Evolutionary conservation across 306 rosid species (phyloP), one percentile per base, ranked within the genome.

Genomic region (Fragaria iinumae): DNA sequence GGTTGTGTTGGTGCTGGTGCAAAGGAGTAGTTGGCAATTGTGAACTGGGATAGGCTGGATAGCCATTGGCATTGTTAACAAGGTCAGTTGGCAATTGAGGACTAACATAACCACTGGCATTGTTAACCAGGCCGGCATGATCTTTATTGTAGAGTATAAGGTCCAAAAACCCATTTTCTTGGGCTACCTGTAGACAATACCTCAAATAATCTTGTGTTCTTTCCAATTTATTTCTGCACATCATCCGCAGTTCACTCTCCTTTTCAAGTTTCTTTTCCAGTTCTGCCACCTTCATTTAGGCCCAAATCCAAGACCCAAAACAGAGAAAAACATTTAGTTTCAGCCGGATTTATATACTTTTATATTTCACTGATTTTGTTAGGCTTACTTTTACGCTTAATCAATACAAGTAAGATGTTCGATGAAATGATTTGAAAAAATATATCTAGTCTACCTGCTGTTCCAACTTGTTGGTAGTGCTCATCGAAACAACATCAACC

Each of bases 141-240:
- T 69, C 79, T 23, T 41, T 84, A 69, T 79, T 65, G 49, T 59
- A 74, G 55, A 72, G 47, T 0, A 87, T 80, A 56, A 80, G 84
- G 78, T 83, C 83, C 84, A 94, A 69, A 65, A 89, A 85, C 14
- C 96, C 96, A 79, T 87, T 88, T 48, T 94, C 89, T 56, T 91
- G 97, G 67, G 97, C 98, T 69, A 84, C 67, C 71, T 91, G 90
- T 62, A 94, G 91, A 76, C 95, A 90, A 56, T 84, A 78, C 72
- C 84, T 84, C n/a, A 92, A 67, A 79, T 91, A 90, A 16, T 88
- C 96, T 12, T 87, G 91, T 48, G 89, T 78, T 78, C 86, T 87
- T 70, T 85, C 87, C 84, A 79, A 45, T 45, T 76, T 80, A 74
- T 73, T 85, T 59, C 50, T 76, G 56, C 80, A 88, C 73, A 81